Conservation (phyloP, 179 eudicot species). For the Corrigiola litoralis region DNA sequence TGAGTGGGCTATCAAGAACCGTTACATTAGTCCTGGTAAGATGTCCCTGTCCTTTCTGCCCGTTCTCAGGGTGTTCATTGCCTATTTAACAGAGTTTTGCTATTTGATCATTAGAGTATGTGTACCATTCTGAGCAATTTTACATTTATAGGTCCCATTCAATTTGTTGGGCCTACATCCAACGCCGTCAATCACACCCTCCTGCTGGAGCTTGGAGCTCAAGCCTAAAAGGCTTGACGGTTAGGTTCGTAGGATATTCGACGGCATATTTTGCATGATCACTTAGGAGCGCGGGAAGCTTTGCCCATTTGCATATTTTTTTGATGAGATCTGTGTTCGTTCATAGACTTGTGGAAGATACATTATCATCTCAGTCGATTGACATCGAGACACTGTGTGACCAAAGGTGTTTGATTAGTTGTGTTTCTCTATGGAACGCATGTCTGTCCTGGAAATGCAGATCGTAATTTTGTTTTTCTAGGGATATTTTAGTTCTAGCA, state of each 20-base stretch:
- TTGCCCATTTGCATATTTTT: slow-evolving; percentile 2
- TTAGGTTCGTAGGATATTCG: slow-evolving; percentile 14
- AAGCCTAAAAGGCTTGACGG: slow-evolving; percentile 18
- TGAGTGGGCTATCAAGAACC: slow-evolving; percentile 89
- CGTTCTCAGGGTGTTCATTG: neutral
- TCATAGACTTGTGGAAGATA: neutral
- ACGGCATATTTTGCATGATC: neutral
- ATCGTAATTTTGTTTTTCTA: no score
- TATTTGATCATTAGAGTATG: neutral
- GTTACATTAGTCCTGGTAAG: slow-evolving; percentile 92
- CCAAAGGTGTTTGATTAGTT: neutral
- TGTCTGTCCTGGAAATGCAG: no score
- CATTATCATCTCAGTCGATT: neutral
- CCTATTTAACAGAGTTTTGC: neutral
- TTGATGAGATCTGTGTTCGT: neutral
- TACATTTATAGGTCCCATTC: slow-evolving; percentile 72
- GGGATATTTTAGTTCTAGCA: no score
- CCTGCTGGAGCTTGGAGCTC: slow-evolving; percentile 66
- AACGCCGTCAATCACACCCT: slow-evolving; percentile 66
- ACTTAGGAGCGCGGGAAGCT: neutral
- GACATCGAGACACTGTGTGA: neutral
- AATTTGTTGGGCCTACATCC: slow-evolving; percentile 70
- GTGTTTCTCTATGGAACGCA: no score
- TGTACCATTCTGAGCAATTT: neutral
- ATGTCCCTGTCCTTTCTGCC: neutral